Evolutionary conservation across 108 stramenopile genomes (phyloP).

Genomic region (Cyclostephanos invisitatus): DNA sequence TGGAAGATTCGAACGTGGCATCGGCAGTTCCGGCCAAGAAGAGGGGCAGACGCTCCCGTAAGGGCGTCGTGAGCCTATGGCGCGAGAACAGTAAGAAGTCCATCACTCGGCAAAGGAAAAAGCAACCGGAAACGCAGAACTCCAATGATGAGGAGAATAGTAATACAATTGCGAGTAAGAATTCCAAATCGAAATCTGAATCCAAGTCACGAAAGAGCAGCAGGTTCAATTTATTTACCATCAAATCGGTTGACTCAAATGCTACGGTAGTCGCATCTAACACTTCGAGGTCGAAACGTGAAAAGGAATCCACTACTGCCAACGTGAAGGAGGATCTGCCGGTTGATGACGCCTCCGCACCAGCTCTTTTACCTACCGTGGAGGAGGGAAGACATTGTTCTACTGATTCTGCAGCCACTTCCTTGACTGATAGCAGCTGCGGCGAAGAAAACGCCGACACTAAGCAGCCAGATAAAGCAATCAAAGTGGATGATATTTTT

Average conservation of each 20-base stretch:
- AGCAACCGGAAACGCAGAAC: not conserved
- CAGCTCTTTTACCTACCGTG: constrained; percentile 8
- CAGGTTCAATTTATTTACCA: not conserved
- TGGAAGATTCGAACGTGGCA: constrained; percentile 3
- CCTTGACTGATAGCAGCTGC: not conserved
- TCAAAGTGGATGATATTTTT: not conserved
- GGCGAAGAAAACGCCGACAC: not conserved
- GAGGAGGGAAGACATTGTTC: constrained; percentile 18
- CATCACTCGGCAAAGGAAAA: constrained; percentile 1
- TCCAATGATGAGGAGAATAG: not conserved
- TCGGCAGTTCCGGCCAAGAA: not conserved
- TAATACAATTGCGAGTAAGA: not conserved
- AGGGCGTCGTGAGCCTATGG: not conserved
- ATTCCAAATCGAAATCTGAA: not conserved
- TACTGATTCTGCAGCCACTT: not conserved
- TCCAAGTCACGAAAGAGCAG: constrained; percentile 1
- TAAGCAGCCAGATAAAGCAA: not conserved
- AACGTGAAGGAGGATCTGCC: constrained; percentile 10
- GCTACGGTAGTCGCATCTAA: constrained; percentile 31
- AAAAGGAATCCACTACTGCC: not conserved
- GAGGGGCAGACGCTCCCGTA: not conserved
- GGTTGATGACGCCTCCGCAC: not conserved
- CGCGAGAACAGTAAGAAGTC: not conserved
- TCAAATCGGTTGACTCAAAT: constrained; percentile 32
- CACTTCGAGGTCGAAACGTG: constrained; percentile 24